Conservation (phyloP, 1,139 yeast genomes). For the Taphrina populina region DNA sequence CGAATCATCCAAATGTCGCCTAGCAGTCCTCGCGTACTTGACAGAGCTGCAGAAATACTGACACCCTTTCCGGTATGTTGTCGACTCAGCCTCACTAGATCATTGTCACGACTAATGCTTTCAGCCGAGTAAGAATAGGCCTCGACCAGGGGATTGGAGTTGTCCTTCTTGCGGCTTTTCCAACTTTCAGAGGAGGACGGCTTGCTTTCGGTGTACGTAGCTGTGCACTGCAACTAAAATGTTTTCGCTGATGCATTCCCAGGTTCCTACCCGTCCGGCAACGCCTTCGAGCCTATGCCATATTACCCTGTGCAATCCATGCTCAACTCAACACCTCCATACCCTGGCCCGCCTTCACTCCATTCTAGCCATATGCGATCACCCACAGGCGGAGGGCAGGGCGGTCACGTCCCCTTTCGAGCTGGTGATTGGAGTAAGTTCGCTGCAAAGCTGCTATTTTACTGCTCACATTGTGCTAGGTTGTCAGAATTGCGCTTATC, state of each 20-base stretch:
- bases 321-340: constrained; percentile 10
- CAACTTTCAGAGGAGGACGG: constrained; percentile 89
- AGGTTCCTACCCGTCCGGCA: constrained; percentile 25
- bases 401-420: constrained; percentile 60
- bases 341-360: not conserved
- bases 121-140: constrained; percentile 73
- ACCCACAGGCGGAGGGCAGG: constrained; percentile 51
- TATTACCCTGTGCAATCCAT: constrained; percentile 24
- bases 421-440: constrained; percentile 88
- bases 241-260: no score
- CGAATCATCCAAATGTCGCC: constrained; percentile 82
- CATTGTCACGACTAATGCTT: not conserved
- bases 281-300: constrained; percentile 32
- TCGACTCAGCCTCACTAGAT: not conserved
- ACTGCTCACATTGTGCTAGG: not conserved
- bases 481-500: constrained; percentile 71
- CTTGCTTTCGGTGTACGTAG: constrained; percentile 90
- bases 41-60: constrained; percentile 74
- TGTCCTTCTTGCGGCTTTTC: constrained; percentile 96
- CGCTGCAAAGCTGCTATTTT: not conserved
- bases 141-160: constrained; percentile 97
- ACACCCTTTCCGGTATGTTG: constrained; percentile 64
- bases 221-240: no score
- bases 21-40: constrained; percentile 72
- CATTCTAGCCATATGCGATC: constrained; percentile 7